Base-by-base conservation (phyloP, 768 basidiomycete genomes). In the Termitomyces sp. region DNA sequence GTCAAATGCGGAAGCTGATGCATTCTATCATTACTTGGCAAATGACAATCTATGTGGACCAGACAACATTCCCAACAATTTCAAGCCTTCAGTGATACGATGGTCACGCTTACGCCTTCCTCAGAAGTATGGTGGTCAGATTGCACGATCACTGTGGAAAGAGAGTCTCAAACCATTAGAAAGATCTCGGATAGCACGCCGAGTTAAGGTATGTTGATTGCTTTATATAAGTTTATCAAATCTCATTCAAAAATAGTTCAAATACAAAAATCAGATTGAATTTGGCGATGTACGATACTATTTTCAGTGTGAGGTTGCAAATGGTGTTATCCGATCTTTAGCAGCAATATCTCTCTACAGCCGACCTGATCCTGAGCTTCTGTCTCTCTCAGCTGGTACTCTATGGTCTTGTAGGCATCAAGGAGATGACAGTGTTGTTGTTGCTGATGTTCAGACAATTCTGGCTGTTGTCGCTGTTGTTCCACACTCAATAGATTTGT, bases 111-210 rank as follows among this genome's bases (percentile, higher is more conserved):
- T 69, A 2, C 26, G 12, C 1, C 57, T 69, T 8, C 67, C 66
- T 2, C 63, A 14, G 3, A 51, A 51, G n/a, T 35, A 50, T 35
- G 33, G 60, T 43, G 66, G 70, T 0, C 68, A 71, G 30, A 63
- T 69, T 33, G 65, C 66, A 5, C 40, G 64, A 1, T 69, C 62
- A 0, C 16, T 52, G 7, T 68, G 66, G 67, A 54, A 57, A 26
- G 56, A 61, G 12, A 13, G 12, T 41, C 6, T 18, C 30, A 49
- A 50, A 16, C 60, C 32, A 49, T 28, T 49, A 7, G n/a, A 38
- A 20, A 46, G 12, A 54, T 10, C 40, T 18, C 18, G 20, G 12
- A 57, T 36, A 4, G 46, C 56, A 41, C 5, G 51, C 1, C 13
- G 20, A 1, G 56, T 61, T 1, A 57, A 61, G 35, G 56, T 60